Evolutionary conservation across 371 early-diverging fungal genomes (phyloP).

Genomic region (Mucor plumbeus): DNA sequence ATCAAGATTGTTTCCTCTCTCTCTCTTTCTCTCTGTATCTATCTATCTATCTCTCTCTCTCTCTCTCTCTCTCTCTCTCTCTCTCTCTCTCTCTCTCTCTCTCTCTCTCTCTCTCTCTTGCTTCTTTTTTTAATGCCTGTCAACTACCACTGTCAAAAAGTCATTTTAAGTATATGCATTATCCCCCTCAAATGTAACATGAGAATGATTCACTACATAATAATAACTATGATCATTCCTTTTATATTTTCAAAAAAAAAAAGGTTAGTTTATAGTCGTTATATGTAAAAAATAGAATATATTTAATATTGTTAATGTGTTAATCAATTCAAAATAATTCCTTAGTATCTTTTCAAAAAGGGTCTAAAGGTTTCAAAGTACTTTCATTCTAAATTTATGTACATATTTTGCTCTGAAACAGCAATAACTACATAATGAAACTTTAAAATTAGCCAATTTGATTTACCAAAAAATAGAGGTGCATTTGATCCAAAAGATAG

Average conservation of each 20-base stretch:
- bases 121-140: background rate
- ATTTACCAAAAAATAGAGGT: no score
- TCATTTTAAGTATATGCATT: background rate
- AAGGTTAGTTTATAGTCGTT: no score
- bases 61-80: background rate
- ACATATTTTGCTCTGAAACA: no score
- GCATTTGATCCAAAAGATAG: background rate
- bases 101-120: background rate
- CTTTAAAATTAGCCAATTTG: no score
- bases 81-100: background rate
- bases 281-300: no score
- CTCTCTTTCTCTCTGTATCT: conserved; percentile 15
- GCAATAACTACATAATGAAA: no score
- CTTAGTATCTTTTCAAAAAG: background rate
- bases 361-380: no score
- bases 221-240: background rate
- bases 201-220: background rate
- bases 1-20: conserved; percentile 10
- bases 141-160: conserved; percentile 24
- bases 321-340: background rate
- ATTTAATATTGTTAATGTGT: no score
- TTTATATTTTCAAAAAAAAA: no score
- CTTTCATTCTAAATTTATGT: no score
- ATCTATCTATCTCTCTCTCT: no score
- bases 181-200: background rate